phyloP scores from a whole-genome alignment of 768 basidiomycete genomes.

The Termitomyces sp. region DNA sequence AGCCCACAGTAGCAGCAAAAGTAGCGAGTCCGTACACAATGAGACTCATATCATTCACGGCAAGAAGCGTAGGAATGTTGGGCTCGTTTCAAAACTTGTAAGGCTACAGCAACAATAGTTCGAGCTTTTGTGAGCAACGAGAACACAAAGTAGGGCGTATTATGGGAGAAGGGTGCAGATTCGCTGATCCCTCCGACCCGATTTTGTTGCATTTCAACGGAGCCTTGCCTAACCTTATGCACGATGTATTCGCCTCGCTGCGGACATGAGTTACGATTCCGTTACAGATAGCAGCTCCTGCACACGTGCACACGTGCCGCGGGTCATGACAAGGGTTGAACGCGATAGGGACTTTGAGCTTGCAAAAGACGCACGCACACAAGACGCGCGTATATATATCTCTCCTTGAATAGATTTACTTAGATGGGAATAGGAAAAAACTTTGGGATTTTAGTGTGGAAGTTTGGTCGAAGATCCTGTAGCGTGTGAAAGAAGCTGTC shows the following conservation, averaged over 20 bases:
- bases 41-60: slow-evolving; percentile 43
- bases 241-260: slow-evolving; percentile 19
- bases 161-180: neutral
- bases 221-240: slow-evolving; percentile 11
- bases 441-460: neutral
- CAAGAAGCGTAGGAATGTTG: slow-evolving; percentile 34
- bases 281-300: neutral
- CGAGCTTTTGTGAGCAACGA: neutral
- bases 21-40: slow-evolving; percentile 54
- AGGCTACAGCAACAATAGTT: neutral
- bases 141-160: neutral
- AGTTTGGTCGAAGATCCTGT: too few species aligned
- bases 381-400: too few species aligned
- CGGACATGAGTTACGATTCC: slow-evolving; percentile 16
- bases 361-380: neutral
- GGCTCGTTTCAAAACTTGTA: neutral
- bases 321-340: neutral
- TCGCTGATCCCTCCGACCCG: neutral
- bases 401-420: neutral
- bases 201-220: neutral
- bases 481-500: neutral
- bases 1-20: slow-evolving; percentile 54
- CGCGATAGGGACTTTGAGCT: neutral
- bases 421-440: neutral
- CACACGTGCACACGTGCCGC: slow-evolving; percentile 7